Percentiles rank a stretch among this genome's conserved stretches.
phyloP scores from a whole-genome alignment of 176 grass and related monocot species.

The Bonia amplexicaulis region DNA sequence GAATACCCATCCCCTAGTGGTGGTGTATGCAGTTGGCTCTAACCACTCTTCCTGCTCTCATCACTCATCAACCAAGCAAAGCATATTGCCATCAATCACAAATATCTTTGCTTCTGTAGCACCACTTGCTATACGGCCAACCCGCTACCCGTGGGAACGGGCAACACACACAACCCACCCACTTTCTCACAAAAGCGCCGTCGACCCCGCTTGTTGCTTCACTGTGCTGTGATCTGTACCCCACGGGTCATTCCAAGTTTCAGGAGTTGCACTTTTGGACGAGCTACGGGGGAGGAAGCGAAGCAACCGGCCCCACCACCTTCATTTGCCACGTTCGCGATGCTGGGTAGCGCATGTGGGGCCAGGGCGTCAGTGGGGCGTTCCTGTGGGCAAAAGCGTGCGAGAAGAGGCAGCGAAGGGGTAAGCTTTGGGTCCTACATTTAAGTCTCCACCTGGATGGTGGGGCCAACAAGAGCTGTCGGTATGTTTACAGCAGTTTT shows the following conservation, averaged over 20 bases:
- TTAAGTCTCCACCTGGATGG: background rate
- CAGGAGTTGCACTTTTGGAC: background rate
- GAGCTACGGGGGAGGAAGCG: background rate
- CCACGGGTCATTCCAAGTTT: background rate
- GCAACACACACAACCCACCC: background rate
- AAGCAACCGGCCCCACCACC: accelerated
- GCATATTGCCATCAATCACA: background rate
- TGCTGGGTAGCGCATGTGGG: background rate
- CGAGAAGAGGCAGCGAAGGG: background rate
- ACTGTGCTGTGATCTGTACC: background rate
- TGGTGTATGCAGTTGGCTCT: background rate
- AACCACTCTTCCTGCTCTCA: background rate
- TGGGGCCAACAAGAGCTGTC: background rate
- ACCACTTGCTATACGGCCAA: background rate
- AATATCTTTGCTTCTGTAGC: background rate
- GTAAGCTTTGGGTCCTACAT: background rate
- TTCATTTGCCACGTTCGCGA: background rate
- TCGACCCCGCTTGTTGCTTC: accelerated
- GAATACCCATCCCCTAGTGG: too few relatives aligned
- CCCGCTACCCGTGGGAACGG: background rate
- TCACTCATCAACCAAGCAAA: background rate
- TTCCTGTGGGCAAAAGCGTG: background rate
- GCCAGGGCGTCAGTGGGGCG: too few relatives aligned
- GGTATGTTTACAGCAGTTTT: background rate
- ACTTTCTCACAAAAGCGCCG: background rate